Evolutionary conservation across 768 basidiomycete species (phyloP), one percentile per base, ranked within the genome.

Genomic region (Sporobolomyces roseus): DNA sequence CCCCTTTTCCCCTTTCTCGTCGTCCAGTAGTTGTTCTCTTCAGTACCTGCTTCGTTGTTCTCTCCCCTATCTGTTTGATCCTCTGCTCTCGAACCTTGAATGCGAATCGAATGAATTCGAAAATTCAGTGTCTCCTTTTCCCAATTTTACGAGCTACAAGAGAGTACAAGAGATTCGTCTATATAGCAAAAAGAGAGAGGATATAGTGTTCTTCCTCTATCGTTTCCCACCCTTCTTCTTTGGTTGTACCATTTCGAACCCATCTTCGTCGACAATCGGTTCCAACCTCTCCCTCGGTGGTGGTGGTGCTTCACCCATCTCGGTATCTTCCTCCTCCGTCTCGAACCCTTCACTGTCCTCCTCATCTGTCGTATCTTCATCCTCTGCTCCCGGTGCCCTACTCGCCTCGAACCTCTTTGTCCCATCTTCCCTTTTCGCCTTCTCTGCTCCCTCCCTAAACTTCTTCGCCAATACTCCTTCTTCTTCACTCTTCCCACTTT

Each of bases 241-340:
- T 2, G 68, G 33, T 72, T 80, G 78, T 3, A 98, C 90, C 58
- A 88, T 76, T 4, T 88, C 91, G 77, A 98, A 98, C 1, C 93
- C 93, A 66, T 98, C 93, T 68, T 93, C 89, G 74, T 97, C 93
- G 0, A 93, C 82, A 58, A 90, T 84, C 0, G 88, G 87, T 74
- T 88, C 87, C 16, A 82, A 79, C 59, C 79, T 81, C n/a, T 74
- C 79, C 66, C 77, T 72, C 48, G 51, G 50, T 10, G 35, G 58
- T 25, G 61, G 29, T 10, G 50, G 21, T 83, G 19, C 50, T 2
- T 78, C 83, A 43, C 79, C 83, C 49, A 68, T 74, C 48, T 77
- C 79, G n/a, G n/a, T n/a, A 32, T 77, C 80, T 1, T 75, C 76
- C 3, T 75, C 80, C 61, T 80, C 81, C 75, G 85, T 81, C 9